phyloP scores from a whole-genome alignment of 768 basidiomycete genomes.

The Suillus paluster region DNA sequence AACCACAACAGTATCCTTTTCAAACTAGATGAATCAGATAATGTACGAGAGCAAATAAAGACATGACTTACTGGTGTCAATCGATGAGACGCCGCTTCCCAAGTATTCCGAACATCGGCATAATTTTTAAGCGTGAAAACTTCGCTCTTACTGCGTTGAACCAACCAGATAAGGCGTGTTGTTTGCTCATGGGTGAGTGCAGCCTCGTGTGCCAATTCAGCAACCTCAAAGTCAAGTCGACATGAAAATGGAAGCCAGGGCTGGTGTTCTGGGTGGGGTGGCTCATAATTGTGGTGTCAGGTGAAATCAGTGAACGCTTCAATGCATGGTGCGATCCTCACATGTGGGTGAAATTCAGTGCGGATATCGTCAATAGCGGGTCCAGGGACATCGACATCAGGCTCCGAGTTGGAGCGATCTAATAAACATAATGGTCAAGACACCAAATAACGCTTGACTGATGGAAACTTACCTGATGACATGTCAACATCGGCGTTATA shows the following conservation, averaged over 20 bases:
- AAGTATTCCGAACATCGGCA: constrained; percentile 23
- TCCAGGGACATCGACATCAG: background rate
- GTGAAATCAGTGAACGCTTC: constrained; percentile 22
- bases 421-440: background rate
- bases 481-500: background rate
- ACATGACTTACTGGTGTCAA: constrained; percentile 13
- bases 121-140: constrained; percentile 22
- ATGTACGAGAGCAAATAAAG: background rate
- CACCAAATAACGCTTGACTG: background rate
- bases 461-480: background rate
- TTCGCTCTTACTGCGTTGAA: constrained; percentile 12
- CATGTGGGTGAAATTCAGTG: constrained; percentile 26
- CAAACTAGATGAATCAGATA: constrained; percentile 14
- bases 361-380: constrained; percentile 23
- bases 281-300: background rate
- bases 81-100: constrained; percentile 19
- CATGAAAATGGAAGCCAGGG: constrained; percentile 38
- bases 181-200: constrained; percentile 23
- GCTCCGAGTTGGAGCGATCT: background rate
- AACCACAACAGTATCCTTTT: constrained; percentile 19
- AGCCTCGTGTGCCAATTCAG: constrained; percentile 26
- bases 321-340: constrained; percentile 9
- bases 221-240: constrained; percentile 35
- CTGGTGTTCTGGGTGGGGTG: constrained; percentile 9
- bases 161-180: constrained; percentile 22